Conservation (phyloP, 208 protist species). For the Trichomonas gallinae region DNA sequence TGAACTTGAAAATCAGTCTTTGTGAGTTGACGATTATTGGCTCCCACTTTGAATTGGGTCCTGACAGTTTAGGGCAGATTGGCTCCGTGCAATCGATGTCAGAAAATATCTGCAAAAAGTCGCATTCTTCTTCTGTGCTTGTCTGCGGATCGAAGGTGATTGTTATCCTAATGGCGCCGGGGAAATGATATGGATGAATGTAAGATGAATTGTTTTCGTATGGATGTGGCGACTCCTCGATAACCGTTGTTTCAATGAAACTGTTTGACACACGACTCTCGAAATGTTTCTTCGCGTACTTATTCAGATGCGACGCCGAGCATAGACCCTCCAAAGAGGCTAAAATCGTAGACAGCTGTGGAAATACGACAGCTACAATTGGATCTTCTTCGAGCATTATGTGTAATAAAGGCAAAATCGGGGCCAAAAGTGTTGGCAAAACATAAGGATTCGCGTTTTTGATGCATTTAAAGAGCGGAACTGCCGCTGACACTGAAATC, state of each 20-base stretch:
- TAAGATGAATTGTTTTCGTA: not conserved
- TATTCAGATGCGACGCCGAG: not conserved
- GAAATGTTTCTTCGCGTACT: not conserved
- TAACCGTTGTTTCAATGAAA: not conserved
- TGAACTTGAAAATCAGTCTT: not conserved
- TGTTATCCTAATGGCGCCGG: not conserved
- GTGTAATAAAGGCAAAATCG: not conserved
- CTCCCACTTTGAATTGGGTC: not conserved
- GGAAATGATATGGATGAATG: not conserved
- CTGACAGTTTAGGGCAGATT: not conserved
- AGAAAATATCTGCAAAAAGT: not conserved
- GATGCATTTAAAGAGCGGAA: not conserved
- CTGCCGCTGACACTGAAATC: not conserved
- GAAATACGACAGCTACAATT: not conserved
- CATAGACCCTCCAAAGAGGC: not conserved
- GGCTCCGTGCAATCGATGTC: not conserved
- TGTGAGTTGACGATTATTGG: not conserved
- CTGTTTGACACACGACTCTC: not conserved
- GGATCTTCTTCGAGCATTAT: too few relatives aligned
- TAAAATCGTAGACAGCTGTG: not conserved
- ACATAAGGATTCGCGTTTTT: not conserved
- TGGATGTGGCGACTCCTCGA: not conserved
- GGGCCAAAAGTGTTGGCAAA: not conserved
- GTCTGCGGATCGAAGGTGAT: not conserved
- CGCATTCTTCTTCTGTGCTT: not conserved